Conservation (phyloP, 352 stramenopile genomes). For the Pythium aphanidermatum region DNA sequence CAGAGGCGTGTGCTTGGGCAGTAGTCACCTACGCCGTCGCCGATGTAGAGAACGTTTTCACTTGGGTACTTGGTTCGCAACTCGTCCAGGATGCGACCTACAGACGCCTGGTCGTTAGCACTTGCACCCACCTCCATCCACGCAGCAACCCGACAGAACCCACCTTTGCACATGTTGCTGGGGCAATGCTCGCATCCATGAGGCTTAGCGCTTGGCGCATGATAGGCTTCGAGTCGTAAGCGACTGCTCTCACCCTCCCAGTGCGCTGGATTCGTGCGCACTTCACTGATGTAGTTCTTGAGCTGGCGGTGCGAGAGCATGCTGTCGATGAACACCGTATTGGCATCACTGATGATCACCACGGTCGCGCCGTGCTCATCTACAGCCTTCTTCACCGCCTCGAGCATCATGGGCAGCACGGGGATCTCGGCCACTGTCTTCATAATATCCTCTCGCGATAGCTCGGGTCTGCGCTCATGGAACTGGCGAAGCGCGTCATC, state of each 20-base stretch:
- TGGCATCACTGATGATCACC: slow-evolving; percentile 26
- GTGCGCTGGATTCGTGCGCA: slow-evolving; percentile 18
- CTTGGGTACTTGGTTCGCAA: slow-evolving; percentile 8
- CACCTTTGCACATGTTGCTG: slow-evolving; percentile 29
- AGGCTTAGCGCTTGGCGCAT: slow-evolving; percentile 4
- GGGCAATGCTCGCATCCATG: slow-evolving; percentile 22
- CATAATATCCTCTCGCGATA: slow-evolving; percentile 18
- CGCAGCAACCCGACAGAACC: neutral
- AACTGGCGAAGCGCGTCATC: slow-evolving; percentile 28
- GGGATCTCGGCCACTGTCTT: neutral
- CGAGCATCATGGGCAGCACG: slow-evolving; percentile 31
- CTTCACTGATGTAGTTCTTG: slow-evolving; percentile 7
- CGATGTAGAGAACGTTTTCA: slow-evolving; percentile 22
- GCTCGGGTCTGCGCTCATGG: slow-evolving; percentile 7
- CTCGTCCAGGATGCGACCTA: slow-evolving; percentile 16
- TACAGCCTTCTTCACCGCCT: slow-evolving; percentile 28
- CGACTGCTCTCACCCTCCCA: slow-evolving; percentile 9
- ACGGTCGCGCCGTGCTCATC: slow-evolving; percentile 13
- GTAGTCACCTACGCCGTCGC: slow-evolving; percentile 23
- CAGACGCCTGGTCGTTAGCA: neutral
- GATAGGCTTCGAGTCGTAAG: slow-evolving; percentile 17
- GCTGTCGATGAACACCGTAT: slow-evolving; percentile 23
- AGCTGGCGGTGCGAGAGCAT: slow-evolving; percentile 17
- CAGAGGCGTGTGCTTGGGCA: slow-evolving; percentile 16
- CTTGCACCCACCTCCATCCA: neutral